phyloP scores from a whole-genome alignment of 2,329 filamentous ascomycete genomes.

The Hymenoscyphus albidus region DNA sequence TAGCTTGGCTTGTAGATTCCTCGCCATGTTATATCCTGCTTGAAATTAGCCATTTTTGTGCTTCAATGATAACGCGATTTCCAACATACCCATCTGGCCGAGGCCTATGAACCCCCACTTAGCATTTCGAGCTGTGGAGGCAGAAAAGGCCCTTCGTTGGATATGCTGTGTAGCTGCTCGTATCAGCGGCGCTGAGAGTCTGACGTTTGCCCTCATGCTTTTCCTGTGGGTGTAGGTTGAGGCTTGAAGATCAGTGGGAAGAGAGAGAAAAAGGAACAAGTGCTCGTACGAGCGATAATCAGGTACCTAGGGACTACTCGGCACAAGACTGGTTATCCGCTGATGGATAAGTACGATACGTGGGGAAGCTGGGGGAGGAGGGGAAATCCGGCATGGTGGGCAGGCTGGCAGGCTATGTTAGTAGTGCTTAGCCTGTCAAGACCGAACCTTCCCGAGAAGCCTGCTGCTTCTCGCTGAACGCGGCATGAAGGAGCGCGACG shows the following conservation, averaged over 20 bases:
- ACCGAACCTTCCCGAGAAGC: slow-evolving; percentile 6
- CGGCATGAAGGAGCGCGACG: slow-evolving; percentile 1
- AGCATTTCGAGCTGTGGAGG: slow-evolving; percentile 41
- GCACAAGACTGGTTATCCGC: not conserved
- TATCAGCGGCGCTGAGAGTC: slow-evolving; percentile 23
- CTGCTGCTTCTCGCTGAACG: slow-evolving; percentile 5
- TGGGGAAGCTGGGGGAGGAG: slow-evolving; percentile 5
- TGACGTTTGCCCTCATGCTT: slow-evolving; percentile 28
- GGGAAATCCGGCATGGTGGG: not conserved
- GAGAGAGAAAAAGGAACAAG: not conserved
- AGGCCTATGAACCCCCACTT: slow-evolving; percentile 58
- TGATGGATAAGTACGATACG: not conserved
- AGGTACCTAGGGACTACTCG: not conserved
- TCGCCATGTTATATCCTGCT: slow-evolving; percentile 68
- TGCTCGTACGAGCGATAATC: slow-evolving; percentile 1
- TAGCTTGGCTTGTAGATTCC: slow-evolving; percentile 64
- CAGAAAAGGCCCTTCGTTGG: slow-evolving; percentile 42
- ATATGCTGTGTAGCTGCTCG: slow-evolving; percentile 22
- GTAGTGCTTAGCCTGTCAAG: not conserved
- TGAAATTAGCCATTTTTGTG: slow-evolving; percentile 19
- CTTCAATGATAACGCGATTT: slow-evolving; percentile 14
- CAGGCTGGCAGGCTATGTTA: not conserved
- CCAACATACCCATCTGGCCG: slow-evolving; percentile 54
- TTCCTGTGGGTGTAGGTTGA: slow-evolving; percentile 6
- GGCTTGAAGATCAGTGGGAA: slow-evolving; percentile 1